phyloP scores from a whole-genome alignment of 371 early-diverging fungal genomes.

The Zopfochytrium polystomum region DNA sequence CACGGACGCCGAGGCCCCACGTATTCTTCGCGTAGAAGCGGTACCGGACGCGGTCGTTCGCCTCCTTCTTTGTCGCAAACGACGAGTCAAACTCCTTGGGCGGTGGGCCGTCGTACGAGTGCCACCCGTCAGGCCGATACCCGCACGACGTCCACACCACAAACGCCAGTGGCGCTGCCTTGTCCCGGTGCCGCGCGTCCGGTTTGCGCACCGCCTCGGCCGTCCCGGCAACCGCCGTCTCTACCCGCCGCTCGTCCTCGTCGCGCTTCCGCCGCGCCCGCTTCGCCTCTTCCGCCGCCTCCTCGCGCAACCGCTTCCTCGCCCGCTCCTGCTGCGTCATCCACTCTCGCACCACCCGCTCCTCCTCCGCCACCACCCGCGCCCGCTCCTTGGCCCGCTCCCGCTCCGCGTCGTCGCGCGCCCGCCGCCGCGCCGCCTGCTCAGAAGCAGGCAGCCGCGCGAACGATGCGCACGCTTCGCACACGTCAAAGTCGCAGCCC shows the following conservation, averaged over 20 bases:
- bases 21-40: not conserved
- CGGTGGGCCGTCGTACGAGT: conserved; percentile 2
- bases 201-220: not conserved
- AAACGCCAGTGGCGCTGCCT: not conserved
- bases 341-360: not conserved
- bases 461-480: not conserved
- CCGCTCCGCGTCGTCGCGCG: not conserved
- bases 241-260: not conserved
- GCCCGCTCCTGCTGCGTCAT: not conserved
- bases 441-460: not conserved
- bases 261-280: not conserved
- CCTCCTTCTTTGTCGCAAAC: not conserved
- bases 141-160: conserved; percentile 8
- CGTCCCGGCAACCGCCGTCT: not conserved
- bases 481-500: conserved; percentile 3
- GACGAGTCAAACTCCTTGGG: conserved; percentile 4
- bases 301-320: no score
- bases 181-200: not conserved
- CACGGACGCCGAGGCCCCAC: conserved; percentile 3
- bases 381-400: not conserved
- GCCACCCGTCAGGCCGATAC: conserved; percentile 2
- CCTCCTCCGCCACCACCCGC: not conserved
- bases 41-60: conserved; percentile 9
- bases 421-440: not conserved
- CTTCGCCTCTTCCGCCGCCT: not conserved